These are phyloP conservation scores for Dictyostelium citrinum DNA, from an alignment of 78 protist species.

Conservation along the genomic window DNA sequence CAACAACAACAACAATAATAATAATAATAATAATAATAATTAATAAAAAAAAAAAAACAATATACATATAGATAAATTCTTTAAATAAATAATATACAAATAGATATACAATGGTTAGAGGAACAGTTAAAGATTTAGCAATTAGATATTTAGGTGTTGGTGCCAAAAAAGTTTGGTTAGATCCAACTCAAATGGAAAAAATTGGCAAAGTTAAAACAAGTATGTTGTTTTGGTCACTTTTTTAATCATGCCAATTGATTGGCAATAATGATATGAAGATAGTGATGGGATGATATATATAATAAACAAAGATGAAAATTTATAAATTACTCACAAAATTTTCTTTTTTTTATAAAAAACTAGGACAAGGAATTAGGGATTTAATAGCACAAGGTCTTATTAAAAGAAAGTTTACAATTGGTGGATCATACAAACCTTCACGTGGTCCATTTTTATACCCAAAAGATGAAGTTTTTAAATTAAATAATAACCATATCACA, in stretches of 20 bases:
- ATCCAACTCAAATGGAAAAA: slow-evolving; percentile 61
- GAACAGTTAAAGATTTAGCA: slow-evolving; percentile 47
- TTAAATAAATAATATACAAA: neutral
- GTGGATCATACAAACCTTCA: slow-evolving; percentile 42
- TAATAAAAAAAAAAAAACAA: neutral
- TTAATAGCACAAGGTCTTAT: slow-evolving; percentile 47
- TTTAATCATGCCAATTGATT: too few species aligned
- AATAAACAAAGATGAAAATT: too few species aligned
- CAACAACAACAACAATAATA: neutral
- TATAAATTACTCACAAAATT: too few species aligned
- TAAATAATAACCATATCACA: neutral
- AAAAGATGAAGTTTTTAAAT: slow-evolving; percentile 12
- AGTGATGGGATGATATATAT: too few species aligned
- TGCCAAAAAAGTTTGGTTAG: slow-evolving; percentile 51
- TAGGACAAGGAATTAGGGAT: slow-evolving; percentile 68
- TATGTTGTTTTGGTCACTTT: too few species aligned
- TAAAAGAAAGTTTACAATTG: slow-evolving; percentile 50
- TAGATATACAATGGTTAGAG: neutral
- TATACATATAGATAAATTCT: neutral
- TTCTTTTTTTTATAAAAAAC: neutral
- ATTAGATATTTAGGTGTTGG: slow-evolving; percentile 42
- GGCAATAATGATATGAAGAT: too few species aligned
- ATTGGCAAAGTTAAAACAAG: slow-evolving; percentile 50
- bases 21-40: too few species aligned
- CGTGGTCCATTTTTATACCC: slow-evolving; percentile 59